phyloP scores from a whole-genome alignment of 495 filamentous ascomycete species.

The Penicillium canariense region DNA sequence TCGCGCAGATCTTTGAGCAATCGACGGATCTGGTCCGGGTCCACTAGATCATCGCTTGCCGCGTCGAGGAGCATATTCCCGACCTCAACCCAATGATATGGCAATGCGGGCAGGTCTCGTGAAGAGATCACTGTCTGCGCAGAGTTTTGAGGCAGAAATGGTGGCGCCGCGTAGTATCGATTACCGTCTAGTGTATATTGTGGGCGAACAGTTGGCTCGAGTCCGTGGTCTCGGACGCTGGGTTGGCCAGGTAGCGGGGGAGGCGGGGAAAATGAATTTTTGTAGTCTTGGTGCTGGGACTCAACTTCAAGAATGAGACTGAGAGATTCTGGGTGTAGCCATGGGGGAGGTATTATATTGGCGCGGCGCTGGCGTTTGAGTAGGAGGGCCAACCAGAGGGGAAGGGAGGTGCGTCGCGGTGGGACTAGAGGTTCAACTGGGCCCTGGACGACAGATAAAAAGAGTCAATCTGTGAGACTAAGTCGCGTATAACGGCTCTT shows the following conservation, averaged over 20 bases:
- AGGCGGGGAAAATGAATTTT: slow-evolving; percentile 69
- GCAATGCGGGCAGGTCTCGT: slow-evolving; percentile 57
- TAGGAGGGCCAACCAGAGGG: slow-evolving; percentile 95
- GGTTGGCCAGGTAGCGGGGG: slow-evolving; percentile 58
- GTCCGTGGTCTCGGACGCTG: slow-evolving; percentile 30
- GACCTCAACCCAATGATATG: slow-evolving; percentile 92
- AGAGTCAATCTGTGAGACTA: slow-evolving; percentile 15
- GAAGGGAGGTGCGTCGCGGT: slow-evolving; percentile 74
- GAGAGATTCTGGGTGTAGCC: slow-evolving; percentile 76
- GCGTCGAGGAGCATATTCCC: slow-evolving; percentile 80
- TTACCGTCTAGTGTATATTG: slow-evolving; percentile 43
- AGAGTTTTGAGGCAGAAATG: slow-evolving; percentile 45
- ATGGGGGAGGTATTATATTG: slow-evolving; percentile 87
- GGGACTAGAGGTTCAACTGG: slow-evolving; percentile 71
- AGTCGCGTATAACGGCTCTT: background rate
- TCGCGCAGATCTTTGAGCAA: slow-evolving; percentile 82
- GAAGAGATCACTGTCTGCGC: slow-evolving; percentile 26
- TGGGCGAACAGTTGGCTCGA: slow-evolving; percentile 29
- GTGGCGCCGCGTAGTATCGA: slow-evolving; percentile 41
- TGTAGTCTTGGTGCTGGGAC: slow-evolving; percentile 57
- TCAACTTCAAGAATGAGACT: slow-evolving; percentile 74
- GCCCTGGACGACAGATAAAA: slow-evolving; percentile 55
- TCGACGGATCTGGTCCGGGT: slow-evolving; percentile 68
- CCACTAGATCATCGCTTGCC: slow-evolving; percentile 80
- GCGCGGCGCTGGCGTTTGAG: slow-evolving; percentile 93